These are phyloP conservation scores for Geotrichum phurueaensis DNA, from an alignment of 1,139 yeast genomes.

Conservation along the genomic window DNA sequence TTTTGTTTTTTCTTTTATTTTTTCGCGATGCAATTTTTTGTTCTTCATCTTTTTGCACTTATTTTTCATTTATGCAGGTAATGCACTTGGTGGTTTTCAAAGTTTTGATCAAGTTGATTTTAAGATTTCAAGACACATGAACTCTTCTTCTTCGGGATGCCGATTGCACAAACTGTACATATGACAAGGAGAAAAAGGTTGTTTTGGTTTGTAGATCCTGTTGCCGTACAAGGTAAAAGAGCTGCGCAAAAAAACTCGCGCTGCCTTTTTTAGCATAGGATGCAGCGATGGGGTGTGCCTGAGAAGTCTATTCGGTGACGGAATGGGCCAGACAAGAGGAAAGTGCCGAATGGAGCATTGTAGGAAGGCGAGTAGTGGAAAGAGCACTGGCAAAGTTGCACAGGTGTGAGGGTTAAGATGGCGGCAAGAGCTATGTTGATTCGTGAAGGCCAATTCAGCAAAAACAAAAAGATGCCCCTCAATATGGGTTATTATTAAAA, in stretches of 20 bases:
- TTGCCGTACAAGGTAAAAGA: background rate
- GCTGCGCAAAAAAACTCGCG: background rate
- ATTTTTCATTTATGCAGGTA: background rate
- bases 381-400: too few relatives aligned
- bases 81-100: background rate
- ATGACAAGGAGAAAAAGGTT: background rate
- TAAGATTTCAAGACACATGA: background rate
- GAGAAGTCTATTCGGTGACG: background rate
- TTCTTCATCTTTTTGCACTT: background rate
- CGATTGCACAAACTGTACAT: background rate
- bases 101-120: background rate
- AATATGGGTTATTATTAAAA: too few relatives aligned
- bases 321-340: background rate
- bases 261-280: background rate
- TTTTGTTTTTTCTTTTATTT: background rate
- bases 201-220: background rate
- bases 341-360: background rate
- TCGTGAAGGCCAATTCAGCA: too few relatives aligned
- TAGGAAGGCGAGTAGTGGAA: background rate
- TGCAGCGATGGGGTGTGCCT: background rate
- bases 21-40: background rate
- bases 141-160: background rate
- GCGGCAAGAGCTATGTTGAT: too few relatives aligned
- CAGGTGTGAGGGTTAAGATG: too few relatives aligned
- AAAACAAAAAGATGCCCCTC: too few relatives aligned